Conservation (phyloP, 345 rosid species). For the Erodium maritimum region DNA sequence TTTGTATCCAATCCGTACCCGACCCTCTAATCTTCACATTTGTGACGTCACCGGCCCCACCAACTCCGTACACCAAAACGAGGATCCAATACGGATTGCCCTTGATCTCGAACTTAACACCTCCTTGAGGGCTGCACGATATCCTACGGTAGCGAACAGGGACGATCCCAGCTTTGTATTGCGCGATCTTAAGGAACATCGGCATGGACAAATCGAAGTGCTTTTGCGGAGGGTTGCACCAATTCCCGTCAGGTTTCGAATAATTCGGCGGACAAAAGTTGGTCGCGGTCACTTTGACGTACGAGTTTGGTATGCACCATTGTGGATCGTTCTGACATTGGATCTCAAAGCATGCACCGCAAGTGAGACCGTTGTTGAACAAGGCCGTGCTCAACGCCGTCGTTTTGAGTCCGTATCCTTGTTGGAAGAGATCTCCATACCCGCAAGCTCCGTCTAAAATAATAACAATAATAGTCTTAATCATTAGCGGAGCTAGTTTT, state of each 20-base stretch:
- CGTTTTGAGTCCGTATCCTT: constrained; percentile 53
- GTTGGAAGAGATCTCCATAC: constrained; percentile 40
- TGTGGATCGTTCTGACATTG: constrained; percentile 36
- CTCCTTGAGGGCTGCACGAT: background rate
- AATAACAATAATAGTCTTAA: background rate
- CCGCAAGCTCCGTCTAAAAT: constrained; percentile 57
- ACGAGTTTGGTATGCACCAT: constrained; percentile 36
- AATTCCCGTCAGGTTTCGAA: background rate
- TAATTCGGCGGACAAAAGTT: constrained; percentile 31
- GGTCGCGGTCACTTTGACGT: constrained; percentile 41
- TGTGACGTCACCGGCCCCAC: background rate
- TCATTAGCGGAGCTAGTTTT: too few species aligned
- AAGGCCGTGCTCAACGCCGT: constrained; percentile 61
- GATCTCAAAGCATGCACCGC: constrained; percentile 69
- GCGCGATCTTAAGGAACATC: background rate
- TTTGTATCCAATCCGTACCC: background rate
- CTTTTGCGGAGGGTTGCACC: background rate
- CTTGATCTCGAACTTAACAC: background rate
- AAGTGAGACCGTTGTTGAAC: constrained; percentile 42
- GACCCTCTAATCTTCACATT: background rate
- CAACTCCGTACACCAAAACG: background rate
- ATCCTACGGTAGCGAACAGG: background rate
- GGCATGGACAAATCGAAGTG: background rate
- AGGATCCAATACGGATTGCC: background rate
- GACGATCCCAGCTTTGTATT: background rate